A percentile compares a stretch with the other conserved stretches of the same genome.
Conservation (phyloP, 2,329 filamentous ascomycete species). For the Phaeosphaeriaceae sp. region DNA sequence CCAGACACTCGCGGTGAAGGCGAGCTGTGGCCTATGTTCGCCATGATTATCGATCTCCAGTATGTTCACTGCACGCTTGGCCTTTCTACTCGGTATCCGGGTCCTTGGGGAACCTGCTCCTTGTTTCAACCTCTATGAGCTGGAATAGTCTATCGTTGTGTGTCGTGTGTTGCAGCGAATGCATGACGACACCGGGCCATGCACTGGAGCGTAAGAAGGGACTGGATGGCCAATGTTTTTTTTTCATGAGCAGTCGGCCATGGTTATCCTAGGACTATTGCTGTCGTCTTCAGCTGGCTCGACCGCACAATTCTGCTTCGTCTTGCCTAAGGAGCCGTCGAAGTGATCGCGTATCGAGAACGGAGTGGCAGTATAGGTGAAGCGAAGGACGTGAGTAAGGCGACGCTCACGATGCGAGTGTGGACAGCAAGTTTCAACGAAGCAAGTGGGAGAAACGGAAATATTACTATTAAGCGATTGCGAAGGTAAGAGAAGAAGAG, state of each 20-base stretch:
- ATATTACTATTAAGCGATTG: slow-evolving; percentile 17
- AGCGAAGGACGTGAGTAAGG: not conserved
- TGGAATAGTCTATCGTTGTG: not conserved
- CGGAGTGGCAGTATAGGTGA: not conserved
- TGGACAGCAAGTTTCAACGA: slow-evolving; percentile 6
- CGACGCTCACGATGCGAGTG: not conserved
- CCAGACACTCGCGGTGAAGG: slow-evolving; percentile 31
- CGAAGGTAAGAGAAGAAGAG: slow-evolving; percentile 15
- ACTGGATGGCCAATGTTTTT: not conserved
- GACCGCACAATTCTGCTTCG: not conserved
- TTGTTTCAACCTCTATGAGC: not conserved
- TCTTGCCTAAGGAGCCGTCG: not conserved
- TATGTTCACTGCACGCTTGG: not conserved
- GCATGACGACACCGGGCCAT: not conserved
- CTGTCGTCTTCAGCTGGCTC: not conserved
- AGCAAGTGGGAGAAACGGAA: slow-evolving; percentile 4
- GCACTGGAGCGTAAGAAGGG: not conserved
- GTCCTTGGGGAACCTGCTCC: not conserved
- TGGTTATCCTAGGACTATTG: not conserved
- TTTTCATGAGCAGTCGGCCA: not conserved
- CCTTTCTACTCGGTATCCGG: not conserved
- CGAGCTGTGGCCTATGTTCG: slow-evolving; percentile 21
- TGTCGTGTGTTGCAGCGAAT: not conserved
- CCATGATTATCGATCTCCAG: slow-evolving; percentile 23
- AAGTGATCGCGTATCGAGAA: not conserved